Percentiles rank a stretch among this genome's conserved stretches.
Evolutionary conservation across 345 rosid genomes (phyloP).

Genomic region (Bretschneidera sinensis): DNA sequence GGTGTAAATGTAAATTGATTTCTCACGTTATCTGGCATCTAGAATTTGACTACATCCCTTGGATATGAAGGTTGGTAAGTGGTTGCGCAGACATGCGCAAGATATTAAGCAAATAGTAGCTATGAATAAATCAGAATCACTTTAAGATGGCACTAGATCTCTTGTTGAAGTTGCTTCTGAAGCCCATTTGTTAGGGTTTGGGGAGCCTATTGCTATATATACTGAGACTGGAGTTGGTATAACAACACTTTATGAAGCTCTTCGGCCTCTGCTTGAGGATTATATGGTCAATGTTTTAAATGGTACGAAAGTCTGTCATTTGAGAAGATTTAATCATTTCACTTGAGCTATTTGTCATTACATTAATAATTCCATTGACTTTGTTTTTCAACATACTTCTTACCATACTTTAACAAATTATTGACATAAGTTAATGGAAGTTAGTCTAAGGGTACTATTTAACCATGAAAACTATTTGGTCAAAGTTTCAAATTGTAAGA

Average conservation of each 20-base stretch:
- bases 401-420: no score
- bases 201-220: constrained; percentile 86
- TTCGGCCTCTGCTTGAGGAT: constrained; percentile 62
- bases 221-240: constrained; percentile 97
- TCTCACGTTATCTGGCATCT: constrained; percentile 17
- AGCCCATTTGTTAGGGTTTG: constrained; percentile 66
- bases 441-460: not conserved
- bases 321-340: not conserved
- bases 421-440: not conserved
- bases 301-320: constrained; percentile 34
- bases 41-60: constrained; percentile 90
- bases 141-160: constrained; percentile 48
- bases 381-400: not conserved
- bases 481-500: no score
- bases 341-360: not conserved
- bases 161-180: constrained; percentile 65
- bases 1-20: constrained; percentile 6
- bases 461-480: no score
- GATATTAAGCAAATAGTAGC: constrained; percentile 63
- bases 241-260: constrained; percentile 72
- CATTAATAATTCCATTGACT: not conserved
- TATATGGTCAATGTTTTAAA: constrained; percentile 47
- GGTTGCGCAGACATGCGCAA: constrained; percentile 83
- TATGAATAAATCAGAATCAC: constrained; percentile 86
- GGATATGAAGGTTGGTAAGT: constrained; percentile 90